phyloP scores from a whole-genome alignment of 441 rosid species.

The Bocquillonia castaneifolia region DNA sequence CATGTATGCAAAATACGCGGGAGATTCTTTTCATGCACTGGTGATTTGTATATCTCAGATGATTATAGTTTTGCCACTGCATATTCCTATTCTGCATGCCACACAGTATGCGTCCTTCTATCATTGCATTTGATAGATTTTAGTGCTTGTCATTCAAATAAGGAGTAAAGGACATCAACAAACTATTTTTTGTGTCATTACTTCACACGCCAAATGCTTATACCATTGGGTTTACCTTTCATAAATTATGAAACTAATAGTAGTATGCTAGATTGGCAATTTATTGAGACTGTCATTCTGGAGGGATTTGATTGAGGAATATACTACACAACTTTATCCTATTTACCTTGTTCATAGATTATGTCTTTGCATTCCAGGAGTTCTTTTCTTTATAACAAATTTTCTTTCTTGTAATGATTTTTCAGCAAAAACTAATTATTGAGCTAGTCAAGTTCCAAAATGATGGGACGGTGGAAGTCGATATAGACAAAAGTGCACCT shows the following conservation, averaged over 20 bases:
- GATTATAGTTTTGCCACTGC: neutral
- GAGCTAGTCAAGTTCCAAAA: constrained; percentile 87
- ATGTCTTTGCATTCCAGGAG: neutral
- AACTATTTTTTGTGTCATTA: neutral
- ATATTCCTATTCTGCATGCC: neutral
- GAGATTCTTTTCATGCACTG: neutral
- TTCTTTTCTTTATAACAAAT: constrained; percentile 20
- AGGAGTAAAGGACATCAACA: neutral
- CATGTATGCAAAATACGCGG: neutral
- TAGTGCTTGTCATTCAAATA: constrained; percentile 4
- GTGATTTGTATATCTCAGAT: constrained; percentile 1
- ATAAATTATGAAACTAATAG: neutral
- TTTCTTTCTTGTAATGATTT: constrained; percentile 20
- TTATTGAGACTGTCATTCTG: constrained; percentile 9
- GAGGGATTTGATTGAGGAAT: constrained; percentile 12
- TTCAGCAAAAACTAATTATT: constrained; percentile 74
- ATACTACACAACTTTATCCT: constrained; percentile 9
- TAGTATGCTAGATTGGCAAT: neutral
- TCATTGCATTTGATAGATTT: neutral
- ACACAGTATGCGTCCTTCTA: neutral
- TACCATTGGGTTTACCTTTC: neutral
- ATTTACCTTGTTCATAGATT: neutral
- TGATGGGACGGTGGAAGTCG: constrained; percentile 94
- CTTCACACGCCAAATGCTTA: neutral
- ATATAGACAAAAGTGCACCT: constrained; percentile 53